Conservation (phyloP, 257 asterid species). For the Scutellaria baicalensis region DNA sequence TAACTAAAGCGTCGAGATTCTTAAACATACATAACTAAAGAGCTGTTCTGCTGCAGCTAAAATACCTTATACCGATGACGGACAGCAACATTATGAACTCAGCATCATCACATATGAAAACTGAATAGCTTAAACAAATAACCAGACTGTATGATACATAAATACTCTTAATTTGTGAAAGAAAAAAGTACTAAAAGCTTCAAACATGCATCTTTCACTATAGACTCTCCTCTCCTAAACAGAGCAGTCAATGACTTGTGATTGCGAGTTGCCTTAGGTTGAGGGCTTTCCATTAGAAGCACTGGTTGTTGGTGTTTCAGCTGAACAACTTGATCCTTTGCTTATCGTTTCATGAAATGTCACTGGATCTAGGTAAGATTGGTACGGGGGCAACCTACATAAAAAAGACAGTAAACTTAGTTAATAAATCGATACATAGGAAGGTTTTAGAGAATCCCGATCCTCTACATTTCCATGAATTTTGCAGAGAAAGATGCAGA, state of each 20-base stretch:
- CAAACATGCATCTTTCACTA: neutral
- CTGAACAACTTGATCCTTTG: conserved; percentile 33
- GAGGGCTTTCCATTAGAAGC: conserved; percentile 43
- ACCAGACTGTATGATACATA: too few species aligned
- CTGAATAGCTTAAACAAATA: too few species aligned
- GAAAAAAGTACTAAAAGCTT: neutral
- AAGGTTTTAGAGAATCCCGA: neutral
- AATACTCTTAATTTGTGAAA: too few species aligned
- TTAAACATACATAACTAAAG: too few species aligned
- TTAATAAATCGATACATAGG: neutral
- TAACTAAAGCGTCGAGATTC: too few species aligned
- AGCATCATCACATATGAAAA: too few species aligned
- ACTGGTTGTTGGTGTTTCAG: conserved; percentile 32
- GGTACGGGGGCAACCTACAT: conserved; percentile 54
- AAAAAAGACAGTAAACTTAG: neutral
- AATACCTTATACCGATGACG: too few species aligned
- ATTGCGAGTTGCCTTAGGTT: neutral
- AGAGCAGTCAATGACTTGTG: neutral
- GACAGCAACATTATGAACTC: too few species aligned
- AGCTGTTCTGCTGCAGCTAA: too few species aligned
- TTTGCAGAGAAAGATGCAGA: too few species aligned
- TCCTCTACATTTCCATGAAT: too few species aligned
- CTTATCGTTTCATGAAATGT: conserved; percentile 35
- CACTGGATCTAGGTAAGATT: conserved; percentile 60
- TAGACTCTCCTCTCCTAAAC: neutral